These are phyloP conservation scores for Pyrus communis DNA, from an alignment of 306 rosid species.

Conservation along the genomic window DNA sequence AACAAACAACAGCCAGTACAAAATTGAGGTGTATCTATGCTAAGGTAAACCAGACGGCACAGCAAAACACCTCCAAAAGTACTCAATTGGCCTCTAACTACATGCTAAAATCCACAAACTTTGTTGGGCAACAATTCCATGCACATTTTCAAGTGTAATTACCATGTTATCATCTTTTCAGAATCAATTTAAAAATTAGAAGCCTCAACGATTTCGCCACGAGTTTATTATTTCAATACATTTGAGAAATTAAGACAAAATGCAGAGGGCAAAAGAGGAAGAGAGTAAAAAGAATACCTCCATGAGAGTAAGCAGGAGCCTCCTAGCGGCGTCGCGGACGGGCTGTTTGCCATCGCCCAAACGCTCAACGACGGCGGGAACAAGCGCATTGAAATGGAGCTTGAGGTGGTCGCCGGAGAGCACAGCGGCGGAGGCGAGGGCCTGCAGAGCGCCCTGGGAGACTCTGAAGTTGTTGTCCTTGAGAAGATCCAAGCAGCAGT, in stretches of 20 bases:
- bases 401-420: slow-evolving; percentile 93
- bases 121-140: not conserved
- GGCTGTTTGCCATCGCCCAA: slow-evolving; percentile 97
- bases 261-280: not conserved
- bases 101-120: not conserved
- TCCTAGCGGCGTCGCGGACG: slow-evolving; percentile 88
- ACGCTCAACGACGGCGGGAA: slow-evolving; percentile 92
- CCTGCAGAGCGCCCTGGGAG: slow-evolving; percentile 93
- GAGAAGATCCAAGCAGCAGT: slow-evolving; percentile 90
- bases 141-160: not conserved
- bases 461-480: slow-evolving; percentile 90
- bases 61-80: not conserved
- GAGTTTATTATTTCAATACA: not conserved
- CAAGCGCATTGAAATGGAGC: slow-evolving; percentile 91
- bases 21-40: not conserved
- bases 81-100: not conserved
- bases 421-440: slow-evolving; percentile 93
- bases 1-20: not conserved
- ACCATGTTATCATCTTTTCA: too few relatives aligned
- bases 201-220: not conserved
- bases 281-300: slow-evolving; percentile 46
- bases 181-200: not conserved
- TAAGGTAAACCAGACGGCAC: not conserved
- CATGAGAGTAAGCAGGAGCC: slow-evolving; percentile 94
- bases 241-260: not conserved